phyloP scores from a whole-genome alignment of 2,329 filamentous ascomycete genomes.

The Dendryphion nanum region DNA sequence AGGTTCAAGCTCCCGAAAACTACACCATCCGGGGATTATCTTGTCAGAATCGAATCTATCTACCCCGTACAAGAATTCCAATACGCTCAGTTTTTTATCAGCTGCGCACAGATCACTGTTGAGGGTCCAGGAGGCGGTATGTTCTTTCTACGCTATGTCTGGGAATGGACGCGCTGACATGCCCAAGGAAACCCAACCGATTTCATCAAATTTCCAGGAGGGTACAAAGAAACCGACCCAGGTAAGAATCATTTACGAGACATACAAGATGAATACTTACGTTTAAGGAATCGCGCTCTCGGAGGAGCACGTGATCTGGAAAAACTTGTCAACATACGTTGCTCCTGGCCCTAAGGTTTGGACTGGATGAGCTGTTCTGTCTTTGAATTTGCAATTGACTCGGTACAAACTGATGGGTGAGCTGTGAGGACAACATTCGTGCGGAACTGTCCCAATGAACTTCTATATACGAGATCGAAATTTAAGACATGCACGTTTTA shows the following conservation, averaged over 20 bases:
- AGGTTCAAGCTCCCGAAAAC: neutral
- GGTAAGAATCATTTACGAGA: neutral
- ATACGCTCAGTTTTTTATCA: neutral
- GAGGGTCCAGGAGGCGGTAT: neutral
- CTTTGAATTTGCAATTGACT: no score
- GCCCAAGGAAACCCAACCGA: neutral
- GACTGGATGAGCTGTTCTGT: neutral
- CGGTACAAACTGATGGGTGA: no score
- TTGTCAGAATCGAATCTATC: neutral
- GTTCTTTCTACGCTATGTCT: neutral
- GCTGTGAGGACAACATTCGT: no score
- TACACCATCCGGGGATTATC: neutral
- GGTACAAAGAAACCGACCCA: neutral
- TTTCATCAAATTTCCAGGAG: neutral
- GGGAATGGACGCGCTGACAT: conserved; percentile 4
- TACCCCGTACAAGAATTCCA: neutral
- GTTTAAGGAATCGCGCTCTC: no score
- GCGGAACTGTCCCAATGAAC: no score
- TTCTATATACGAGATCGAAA: no score
- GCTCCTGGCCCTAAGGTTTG: neutral
- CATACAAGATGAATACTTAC: no score
- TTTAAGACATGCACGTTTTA: no score
- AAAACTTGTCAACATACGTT: neutral
- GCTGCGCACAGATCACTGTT: neutral
- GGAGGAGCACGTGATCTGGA: neutral